Conservation (phyloP, 495 filamentous ascomycete genomes). For the Penicillium diatomitis region DNA sequence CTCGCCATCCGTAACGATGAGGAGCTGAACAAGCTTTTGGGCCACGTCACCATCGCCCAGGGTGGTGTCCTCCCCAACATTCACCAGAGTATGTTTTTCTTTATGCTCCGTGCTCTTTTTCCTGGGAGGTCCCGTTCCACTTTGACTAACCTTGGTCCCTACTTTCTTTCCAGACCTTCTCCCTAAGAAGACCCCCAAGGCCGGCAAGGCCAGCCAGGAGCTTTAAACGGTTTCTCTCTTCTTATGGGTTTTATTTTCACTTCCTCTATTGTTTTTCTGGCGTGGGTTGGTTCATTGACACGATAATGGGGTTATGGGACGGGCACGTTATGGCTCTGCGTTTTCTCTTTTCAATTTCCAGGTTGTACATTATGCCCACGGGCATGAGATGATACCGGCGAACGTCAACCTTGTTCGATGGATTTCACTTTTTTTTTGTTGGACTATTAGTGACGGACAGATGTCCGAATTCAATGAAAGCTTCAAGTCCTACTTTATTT, state of each 20-base stretch:
- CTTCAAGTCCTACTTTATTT: conserved; percentile 8
- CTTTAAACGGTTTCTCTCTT: conserved; percentile 51
- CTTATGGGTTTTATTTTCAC: conserved; percentile 40
- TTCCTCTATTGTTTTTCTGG: conserved; percentile 41
- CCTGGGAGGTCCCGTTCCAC: too few species aligned
- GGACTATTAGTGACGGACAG: conserved; percentile 16
- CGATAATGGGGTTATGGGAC: conserved; percentile 87
- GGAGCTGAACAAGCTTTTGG: conserved; percentile 99
- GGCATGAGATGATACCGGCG: conserved; percentile 51
- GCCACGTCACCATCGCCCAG: conserved; percentile 98
- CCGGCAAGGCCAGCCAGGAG: conserved; percentile 89
- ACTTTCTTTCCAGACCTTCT: conserved; percentile 63
- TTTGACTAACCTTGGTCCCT: too few species aligned
- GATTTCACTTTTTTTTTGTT: conserved; percentile 20
- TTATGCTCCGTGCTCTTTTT: not conserved
- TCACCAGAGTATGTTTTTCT: conserved; percentile 73
- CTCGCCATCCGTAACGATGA: conserved; percentile 99
- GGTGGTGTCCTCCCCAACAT: conserved; percentile 99
- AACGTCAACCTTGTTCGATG: conserved; percentile 23
- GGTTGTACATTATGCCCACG: conserved; percentile 91
- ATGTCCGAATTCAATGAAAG: conserved; percentile 20
- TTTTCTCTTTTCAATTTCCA: conserved; percentile 62
- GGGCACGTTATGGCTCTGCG: conserved; percentile 68
- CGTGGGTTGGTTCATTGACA: conserved; percentile 59
- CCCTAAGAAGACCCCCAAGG: conserved; percentile 95